These are phyloP conservation scores for Mycena polygramma DNA, from an alignment of 768 basidiomycete species.

Conservation along the genomic window DNA sequence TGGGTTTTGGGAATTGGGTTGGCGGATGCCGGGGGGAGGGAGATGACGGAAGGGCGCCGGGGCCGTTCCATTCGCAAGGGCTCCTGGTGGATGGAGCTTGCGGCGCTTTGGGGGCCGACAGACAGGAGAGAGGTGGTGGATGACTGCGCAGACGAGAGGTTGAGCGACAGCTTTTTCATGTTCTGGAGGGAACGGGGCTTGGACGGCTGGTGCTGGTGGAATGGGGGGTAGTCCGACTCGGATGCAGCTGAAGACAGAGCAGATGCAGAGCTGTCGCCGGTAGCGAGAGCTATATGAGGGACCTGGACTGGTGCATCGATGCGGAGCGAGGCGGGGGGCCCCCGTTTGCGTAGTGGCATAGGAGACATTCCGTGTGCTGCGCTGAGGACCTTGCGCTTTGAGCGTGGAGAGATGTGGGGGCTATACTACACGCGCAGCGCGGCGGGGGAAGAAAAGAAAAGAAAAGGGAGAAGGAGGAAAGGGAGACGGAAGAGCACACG, in stretches of 20 bases:
- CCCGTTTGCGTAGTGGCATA: slow-evolving; percentile 61
- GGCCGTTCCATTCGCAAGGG: slow-evolving; percentile 51
- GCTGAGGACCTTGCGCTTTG: slow-evolving; percentile 45
- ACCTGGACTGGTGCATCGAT: slow-evolving; percentile 66
- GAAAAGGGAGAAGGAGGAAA: slow-evolving; percentile 42
- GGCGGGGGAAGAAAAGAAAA: slow-evolving; percentile 39
- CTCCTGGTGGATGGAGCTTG: slow-evolving; percentile 50
- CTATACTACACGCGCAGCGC: slow-evolving; percentile 59
- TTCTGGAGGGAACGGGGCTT: slow-evolving; percentile 68
- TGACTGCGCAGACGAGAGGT: slow-evolving; percentile 71
- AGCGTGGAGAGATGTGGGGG: slow-evolving; percentile 46
- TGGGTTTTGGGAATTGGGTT: slow-evolving; percentile 63
- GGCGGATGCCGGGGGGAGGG: slow-evolving; percentile 68
- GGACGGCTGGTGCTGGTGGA: slow-evolving; percentile 52
- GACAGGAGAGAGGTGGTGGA: slow-evolving; percentile 67
- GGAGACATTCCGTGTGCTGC: slow-evolving; percentile 46
- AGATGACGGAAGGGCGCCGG: slow-evolving; percentile 79
- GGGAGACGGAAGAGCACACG: slow-evolving; percentile 35
- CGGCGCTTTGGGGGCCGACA: slow-evolving; percentile 49
- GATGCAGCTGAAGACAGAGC: slow-evolving; percentile 65
- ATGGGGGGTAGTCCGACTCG: slow-evolving; percentile 64
- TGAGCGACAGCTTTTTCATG: slow-evolving; percentile 83
- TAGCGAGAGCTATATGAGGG: slow-evolving; percentile 63
- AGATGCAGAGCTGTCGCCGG: slow-evolving; percentile 60
- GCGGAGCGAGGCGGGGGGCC: slow-evolving; percentile 58